Evolutionary conservation across 768 basidiomycete genomes (phyloP).

Genomic region (Boletus coccyginus): DNA sequence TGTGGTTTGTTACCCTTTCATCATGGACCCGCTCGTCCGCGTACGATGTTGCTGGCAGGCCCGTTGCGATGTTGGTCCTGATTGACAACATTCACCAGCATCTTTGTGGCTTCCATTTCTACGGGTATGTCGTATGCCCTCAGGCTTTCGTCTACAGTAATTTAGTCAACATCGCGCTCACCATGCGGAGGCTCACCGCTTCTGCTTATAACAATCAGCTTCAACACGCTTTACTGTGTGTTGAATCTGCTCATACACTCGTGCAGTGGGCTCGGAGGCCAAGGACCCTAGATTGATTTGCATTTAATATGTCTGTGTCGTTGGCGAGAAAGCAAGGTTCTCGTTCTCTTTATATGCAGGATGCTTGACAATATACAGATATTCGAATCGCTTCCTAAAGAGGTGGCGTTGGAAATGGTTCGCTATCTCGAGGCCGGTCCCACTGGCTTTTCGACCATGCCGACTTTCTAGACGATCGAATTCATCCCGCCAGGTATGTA

Average conservation of each 20-base stretch:
- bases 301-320: slow-evolving; percentile 44
- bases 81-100: slow-evolving; percentile 33
- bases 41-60: slow-evolving; percentile 26
- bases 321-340: slow-evolving; percentile 34
- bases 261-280: slow-evolving; percentile 41
- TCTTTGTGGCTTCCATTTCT: slow-evolving; percentile 35
- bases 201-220: slow-evolving; percentile 37
- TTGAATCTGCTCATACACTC: slow-evolving; percentile 29
- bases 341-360: background rate
- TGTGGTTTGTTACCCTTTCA: background rate
- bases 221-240: background rate
- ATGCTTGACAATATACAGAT: slow-evolving; percentile 11
- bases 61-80: slow-evolving; percentile 34
- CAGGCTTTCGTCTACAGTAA: background rate
- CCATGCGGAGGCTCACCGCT: slow-evolving; percentile 43
- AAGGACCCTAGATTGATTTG: slow-evolving; percentile 48
- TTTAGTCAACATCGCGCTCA: slow-evolving; percentile 31
- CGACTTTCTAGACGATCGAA: slow-evolving; percentile 18
- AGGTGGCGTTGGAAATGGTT: slow-evolving; percentile 47
- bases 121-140: slow-evolving; percentile 24
- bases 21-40: slow-evolving; percentile 26
- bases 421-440: slow-evolving; percentile 30
- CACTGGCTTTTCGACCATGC: background rate
- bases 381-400: slow-evolving; percentile 40
- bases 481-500: slow-evolving; percentile 23